Evolutionary conservation across 306 rosid species (phyloP), one percentile per base, ranked within the genome.

Genomic region (Pterocarpus santalinus): DNA sequence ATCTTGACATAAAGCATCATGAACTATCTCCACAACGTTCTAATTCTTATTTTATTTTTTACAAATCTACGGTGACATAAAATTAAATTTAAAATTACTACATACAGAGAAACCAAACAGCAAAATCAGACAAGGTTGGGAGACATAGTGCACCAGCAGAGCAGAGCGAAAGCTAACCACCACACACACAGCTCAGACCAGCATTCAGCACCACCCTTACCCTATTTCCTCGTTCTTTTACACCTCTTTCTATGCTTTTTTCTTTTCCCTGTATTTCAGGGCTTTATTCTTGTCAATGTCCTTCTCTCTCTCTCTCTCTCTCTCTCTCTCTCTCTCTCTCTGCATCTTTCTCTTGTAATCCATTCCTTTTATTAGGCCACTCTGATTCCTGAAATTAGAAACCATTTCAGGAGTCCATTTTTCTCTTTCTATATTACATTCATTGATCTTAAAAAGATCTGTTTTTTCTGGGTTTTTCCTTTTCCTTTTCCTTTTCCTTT

Each of bases 151-250:
- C 22, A 16, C 13, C n/a, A 16, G 12, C 16, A 1, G 57, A 14
- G 32, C 43, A 66, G 75, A 74, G 80, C 32, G 36, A 34, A 36
- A 66, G 76, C 8, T 32, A 64, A 34, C 52, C 39, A 76, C 62
- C 61, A 55, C 61, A 55, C 2, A 22, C 61, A 55, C 8, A 55
- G 13, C 53, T 47, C 53, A 47, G 53, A 9, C 4, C 67, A 79
- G 60, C 66, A 73, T 22, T 22, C 28, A 80, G 17, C 28, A 44
- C 79, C 53, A 9, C 53, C 53, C 8, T 8, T 22, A 22, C 53
- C 53, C 86, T 76, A 81, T 88, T 85, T 87, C 83, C 17, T 61
- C 81, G 81, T 44, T 65, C 58, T 76, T 30, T 75, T 82, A 76
- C 78, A 69, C 57, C 57, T 87, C 73, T 75, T 73, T 76, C 65